Percentiles rank a stretch among this genome's conserved stretches.
Evolutionary conservation across 805 yeast genomes (phyloP).

Genomic region (Saccharomycopsis babjevae): DNA sequence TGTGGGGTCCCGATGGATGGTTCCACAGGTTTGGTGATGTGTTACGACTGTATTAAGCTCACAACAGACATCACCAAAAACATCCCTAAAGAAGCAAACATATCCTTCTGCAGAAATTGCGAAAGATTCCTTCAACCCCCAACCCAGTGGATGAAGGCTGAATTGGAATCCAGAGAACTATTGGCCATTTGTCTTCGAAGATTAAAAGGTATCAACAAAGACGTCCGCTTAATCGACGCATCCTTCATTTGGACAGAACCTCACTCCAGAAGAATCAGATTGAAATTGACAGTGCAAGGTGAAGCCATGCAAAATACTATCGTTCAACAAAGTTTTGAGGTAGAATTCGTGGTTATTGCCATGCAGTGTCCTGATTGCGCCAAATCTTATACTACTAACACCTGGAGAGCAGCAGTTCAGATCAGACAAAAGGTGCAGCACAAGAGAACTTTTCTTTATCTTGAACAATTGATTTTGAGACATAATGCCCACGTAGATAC

Average conservation of each 20-base stretch:
- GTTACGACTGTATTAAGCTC: constrained; percentile 92
- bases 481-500: constrained; percentile 93
- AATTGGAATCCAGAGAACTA: constrained; percentile 84
- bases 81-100: constrained; percentile 85
- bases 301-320: constrained; percentile 90
- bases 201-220: constrained; percentile 72
- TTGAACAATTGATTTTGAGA: constrained; percentile 88
- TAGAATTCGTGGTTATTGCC: constrained; percentile 85
- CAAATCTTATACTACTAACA: constrained; percentile 88
- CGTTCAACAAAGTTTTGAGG: constrained; percentile 89
- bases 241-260: constrained; percentile 98
- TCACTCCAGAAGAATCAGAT: constrained; percentile 87
- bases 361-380: constrained; percentile 99
- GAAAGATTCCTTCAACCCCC: constrained; percentile 95
- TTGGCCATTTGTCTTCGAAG: constrained; percentile 83
- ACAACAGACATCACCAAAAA: constrained; percentile 92
- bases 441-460: constrained; percentile 89
- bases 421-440: constrained; percentile 96
- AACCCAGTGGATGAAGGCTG: constrained; percentile 82
- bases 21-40: constrained; percentile 85
- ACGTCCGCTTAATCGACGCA: constrained; percentile 81
- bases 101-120: constrained; percentile 94
- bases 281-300: constrained; percentile 90
- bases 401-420: constrained; percentile 97
- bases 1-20: constrained; percentile 99